Evolutionary conservation across 371 early-diverging fungal species (phyloP).

Genomic region (Sporodiniella umbellata): DNA sequence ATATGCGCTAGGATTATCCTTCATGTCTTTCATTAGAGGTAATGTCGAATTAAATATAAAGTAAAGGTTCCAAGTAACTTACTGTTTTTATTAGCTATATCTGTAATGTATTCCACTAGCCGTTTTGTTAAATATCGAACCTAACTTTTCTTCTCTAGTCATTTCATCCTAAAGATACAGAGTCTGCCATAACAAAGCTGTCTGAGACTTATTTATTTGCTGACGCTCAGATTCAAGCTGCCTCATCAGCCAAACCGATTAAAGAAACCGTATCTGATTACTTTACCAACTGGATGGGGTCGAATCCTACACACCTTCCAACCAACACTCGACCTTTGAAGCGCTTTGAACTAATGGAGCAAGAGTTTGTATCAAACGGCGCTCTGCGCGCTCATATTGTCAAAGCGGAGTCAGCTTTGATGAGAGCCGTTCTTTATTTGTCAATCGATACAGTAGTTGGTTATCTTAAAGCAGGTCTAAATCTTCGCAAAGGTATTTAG

Average conservation of each 20-base stretch:
- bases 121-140: no score
- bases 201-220: constrained; percentile 49
- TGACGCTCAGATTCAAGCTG: constrained; percentile 48
- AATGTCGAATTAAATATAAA: background rate
- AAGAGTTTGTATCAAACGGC: constrained; percentile 46
- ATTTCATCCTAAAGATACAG: constrained; percentile 47
- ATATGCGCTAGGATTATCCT: constrained; percentile 35
- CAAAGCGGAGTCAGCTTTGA: constrained; percentile 55
- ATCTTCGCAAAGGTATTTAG: constrained; percentile 28
- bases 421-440: constrained; percentile 54
- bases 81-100: constrained; percentile 15
- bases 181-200: constrained; percentile 41
- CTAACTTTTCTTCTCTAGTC: constrained; percentile 30
- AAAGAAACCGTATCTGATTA: constrained; percentile 36
- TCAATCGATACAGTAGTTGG: constrained; percentile 57
- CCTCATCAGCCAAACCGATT: constrained; percentile 44
- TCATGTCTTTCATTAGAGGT: constrained; percentile 49
- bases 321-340: constrained; percentile 21
- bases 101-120: no score
- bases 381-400: constrained; percentile 57
- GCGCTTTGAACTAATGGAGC: constrained; percentile 20
- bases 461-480: constrained; percentile 60
- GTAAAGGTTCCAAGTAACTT: background rate
- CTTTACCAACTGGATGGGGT: constrained; percentile 36
- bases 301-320: constrained; percentile 34